A percentile compares a stretch with the other conserved stretches of the same genome.
These are phyloP conservation scores for Umbelopsis isabellina DNA, from an alignment of 192 early-diverging fungal genomes.

Conservation along the genomic window DNA sequence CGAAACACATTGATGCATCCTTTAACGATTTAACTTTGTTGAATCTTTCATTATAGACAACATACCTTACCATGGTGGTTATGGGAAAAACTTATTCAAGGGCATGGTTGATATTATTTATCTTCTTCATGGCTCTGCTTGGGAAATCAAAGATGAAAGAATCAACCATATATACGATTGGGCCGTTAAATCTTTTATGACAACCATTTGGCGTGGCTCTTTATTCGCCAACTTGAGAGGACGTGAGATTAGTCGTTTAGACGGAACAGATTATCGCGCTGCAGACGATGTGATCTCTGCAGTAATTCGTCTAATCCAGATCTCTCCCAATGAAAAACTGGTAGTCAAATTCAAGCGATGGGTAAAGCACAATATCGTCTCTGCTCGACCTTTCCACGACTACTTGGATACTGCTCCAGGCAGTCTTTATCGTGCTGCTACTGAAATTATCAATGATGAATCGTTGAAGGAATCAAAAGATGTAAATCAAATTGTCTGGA, in stretches of 20 bases:
- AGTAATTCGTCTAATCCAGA: neutral
- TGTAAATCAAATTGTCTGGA: conserved; percentile 4
- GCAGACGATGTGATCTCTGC: conserved; percentile 11
- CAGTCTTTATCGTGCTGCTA: neutral
- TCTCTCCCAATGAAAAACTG: neutral
- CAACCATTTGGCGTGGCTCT: neutral
- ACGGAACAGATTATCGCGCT: conserved; percentile 6
- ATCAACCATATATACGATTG: conserved; percentile 4
- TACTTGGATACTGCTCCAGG: conserved; percentile 10
- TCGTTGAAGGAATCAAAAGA: neutral
- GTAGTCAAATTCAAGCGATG: conserved; percentile 2
- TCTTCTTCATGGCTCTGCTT: neutral
- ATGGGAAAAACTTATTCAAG: conserved; percentile 14
- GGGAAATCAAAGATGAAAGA: conserved; percentile 14
- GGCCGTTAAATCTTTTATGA: conserved; percentile 12
- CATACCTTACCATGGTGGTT: conserved; percentile 9
- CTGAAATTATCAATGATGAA: neutral
- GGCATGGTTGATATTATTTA: conserved; percentile 8
- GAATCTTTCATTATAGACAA: neutral
- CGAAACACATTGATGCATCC: neutral
- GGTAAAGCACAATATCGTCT: conserved; percentile 1
- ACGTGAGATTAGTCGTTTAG: conserved; percentile 6
- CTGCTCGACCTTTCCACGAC: neutral
- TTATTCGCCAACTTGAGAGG: conserved; percentile 6
- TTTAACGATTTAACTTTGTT: neutral